Conservation (phyloP, 202 grass and related monocot species). For the Musa balbisiana region DNA sequence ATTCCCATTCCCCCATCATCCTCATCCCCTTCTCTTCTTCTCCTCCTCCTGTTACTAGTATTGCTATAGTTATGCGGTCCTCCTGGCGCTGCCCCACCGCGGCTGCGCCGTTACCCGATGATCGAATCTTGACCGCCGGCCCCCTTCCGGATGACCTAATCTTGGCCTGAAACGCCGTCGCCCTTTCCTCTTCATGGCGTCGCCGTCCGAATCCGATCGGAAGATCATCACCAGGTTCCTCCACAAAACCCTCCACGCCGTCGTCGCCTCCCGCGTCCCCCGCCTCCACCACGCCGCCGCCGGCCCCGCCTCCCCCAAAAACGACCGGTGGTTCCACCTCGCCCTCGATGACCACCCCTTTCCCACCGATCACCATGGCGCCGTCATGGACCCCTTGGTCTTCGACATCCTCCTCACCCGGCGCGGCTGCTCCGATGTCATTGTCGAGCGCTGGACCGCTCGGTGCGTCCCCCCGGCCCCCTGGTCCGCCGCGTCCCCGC, state of each 20-base stretch:
- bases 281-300: neutral
- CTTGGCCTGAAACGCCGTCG: neutral
- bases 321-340: conserved; percentile 31
- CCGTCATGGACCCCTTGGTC: conserved; percentile 49
- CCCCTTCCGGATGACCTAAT: neutral
- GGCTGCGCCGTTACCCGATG: conserved; percentile 14
- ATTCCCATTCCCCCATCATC: neutral
- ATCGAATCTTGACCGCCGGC: conserved; percentile 14
- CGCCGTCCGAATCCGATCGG: conserved; percentile 8
- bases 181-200: neutral
- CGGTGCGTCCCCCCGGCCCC: conserved; percentile 36
- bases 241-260: conserved; percentile 20
- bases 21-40: neutral
- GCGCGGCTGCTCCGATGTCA: conserved; percentile 13
- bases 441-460: conserved; percentile 68
- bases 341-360: conserved; percentile 38
- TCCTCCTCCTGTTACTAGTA: neutral
- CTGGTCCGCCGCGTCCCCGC: conserved; percentile 20
- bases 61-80: neutral
- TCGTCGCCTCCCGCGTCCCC: conserved; percentile 20
- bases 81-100: too few species aligned
- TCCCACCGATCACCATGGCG: conserved; percentile 1
- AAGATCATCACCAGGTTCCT: conserved; percentile 21
- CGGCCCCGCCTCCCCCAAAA: conserved; percentile 33
- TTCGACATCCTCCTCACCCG: conserved; percentile 52